Evolutionary conservation across 306 rosid species (phyloP), one percentile per base, ranked within the genome.

Genomic region (Rubus idaeus): DNA sequence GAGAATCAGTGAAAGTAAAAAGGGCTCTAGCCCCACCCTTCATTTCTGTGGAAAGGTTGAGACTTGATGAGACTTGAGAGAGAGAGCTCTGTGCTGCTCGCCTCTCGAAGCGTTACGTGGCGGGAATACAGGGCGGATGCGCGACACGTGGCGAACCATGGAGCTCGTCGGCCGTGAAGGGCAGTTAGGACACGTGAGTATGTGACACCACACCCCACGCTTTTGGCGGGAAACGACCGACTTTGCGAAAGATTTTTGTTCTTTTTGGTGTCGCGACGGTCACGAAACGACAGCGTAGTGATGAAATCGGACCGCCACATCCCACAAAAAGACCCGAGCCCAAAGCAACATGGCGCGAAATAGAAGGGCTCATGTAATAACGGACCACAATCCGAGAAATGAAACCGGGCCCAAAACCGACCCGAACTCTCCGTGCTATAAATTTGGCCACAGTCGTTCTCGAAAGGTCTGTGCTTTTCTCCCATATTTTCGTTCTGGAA

Each of bases 191-290:
- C 66, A 41, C 62, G 63, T 51, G 62, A 71, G 6, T 3, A 8
- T 55, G 44, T 56, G 17, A 10, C 75, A 37, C 75, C 14, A 8
- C 7, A 9, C n/a, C 39, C n/a, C 39, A n/a, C 76, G 51, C 39
- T 39, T 72, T 72, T 42, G 77, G 77, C 68, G 77, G 77, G 77
- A 72, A 37, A 57, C 12, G 3, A 21, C 35, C 66, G 63, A 5
- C 21, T 17, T 16, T 14, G n/a, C 44, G n/a, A 9, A 16, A 63
- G 69, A 63, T 40, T 7, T 14, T 16, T 8, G 68, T 26, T 1
- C 23, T 37, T 64, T 39, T 64, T 30, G 35, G 35, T 30, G n/a
- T n/a, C n/a, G 35, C 35, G 35, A 30, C 35, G 2, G 35, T 20
- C 7, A 42, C 46, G 8, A 42, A 42, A 42, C 46, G 46, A 42